A percentile compares a stretch with the other conserved stretches of the same genome.
phyloP scores from a whole-genome alignment of 176 grass and related monocot species.

The Pontederia paniculata region DNA sequence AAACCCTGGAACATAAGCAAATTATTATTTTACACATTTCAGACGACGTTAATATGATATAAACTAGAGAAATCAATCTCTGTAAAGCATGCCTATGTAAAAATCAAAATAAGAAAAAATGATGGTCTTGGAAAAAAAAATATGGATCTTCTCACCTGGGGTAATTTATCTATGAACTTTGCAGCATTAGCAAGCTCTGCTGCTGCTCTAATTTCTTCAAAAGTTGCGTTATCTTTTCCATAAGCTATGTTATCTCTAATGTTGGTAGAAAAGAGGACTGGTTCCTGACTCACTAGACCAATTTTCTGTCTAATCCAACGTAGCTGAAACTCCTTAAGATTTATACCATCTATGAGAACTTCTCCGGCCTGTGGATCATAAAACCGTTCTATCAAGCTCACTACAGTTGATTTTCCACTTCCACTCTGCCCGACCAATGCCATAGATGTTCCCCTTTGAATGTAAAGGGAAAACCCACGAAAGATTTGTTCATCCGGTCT shows the following conservation, averaged over 20 bases:
- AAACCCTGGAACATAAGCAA: slow-evolving; percentile 40
- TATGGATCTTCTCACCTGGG: slow-evolving; percentile 38
- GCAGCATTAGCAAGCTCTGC: slow-evolving; percentile 82
- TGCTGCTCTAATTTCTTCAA: slow-evolving; percentile 77
- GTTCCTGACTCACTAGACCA: slow-evolving; percentile 84
- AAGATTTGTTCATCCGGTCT: slow-evolving; percentile 76
- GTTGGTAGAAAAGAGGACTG: slow-evolving; percentile 64
- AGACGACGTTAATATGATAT: neutral
- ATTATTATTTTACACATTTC: neutral
- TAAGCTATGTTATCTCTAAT: slow-evolving; percentile 87
- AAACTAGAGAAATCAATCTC: too few species aligned
- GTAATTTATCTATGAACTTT: slow-evolving; percentile 95
- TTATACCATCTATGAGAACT: slow-evolving; percentile 65
- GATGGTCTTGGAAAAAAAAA: slow-evolving; percentile 6
- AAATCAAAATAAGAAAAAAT: too few species aligned
- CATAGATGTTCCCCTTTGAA: slow-evolving; percentile 47
- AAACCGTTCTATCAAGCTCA: slow-evolving; percentile 78
- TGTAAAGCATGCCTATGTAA: too few species aligned
- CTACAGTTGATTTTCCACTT: slow-evolving; percentile 77
- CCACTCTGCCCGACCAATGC: slow-evolving; percentile 79
- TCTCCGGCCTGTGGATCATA: slow-evolving; percentile 57
- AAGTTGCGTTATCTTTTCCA: slow-evolving; percentile 57
- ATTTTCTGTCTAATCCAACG: slow-evolving; percentile 91
- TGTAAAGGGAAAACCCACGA: slow-evolving; percentile 51
- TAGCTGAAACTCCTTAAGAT: slow-evolving; percentile 77